Percentiles rank a stretch among this genome's conserved stretches.
These are phyloP conservation scores for Coniella vitis DNA, from an alignment of 2,329 filamentous ascomycete species.

Conservation along the genomic window DNA sequence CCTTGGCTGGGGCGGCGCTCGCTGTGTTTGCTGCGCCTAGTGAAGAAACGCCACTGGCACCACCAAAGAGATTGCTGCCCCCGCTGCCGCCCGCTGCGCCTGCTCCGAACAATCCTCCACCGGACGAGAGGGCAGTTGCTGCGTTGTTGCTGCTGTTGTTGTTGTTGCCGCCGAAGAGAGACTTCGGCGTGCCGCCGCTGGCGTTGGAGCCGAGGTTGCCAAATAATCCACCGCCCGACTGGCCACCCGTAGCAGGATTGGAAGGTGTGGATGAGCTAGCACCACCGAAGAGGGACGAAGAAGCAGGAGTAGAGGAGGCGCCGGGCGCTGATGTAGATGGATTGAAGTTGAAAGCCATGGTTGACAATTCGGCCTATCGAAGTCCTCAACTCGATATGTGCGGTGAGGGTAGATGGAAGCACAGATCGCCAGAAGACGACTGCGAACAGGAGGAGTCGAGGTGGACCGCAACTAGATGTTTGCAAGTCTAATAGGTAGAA, in stretches of 20 bases:
- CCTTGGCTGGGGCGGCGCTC: background rate
- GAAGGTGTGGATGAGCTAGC: constrained; percentile 7
- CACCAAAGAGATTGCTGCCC: constrained; percentile 23
- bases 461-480: background rate
- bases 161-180: constrained; percentile 9
- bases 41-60: constrained; percentile 16
- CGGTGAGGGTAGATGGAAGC: background rate
- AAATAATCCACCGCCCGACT: constrained; percentile 26
- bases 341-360: constrained; percentile 23
- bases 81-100: constrained; percentile 22
- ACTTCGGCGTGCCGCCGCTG: constrained; percentile 1
- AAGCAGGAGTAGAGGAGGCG: constrained; percentile 32
- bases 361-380: constrained; percentile 2
- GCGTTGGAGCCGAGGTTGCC: constrained; percentile 20
- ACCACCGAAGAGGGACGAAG: constrained; percentile 35
- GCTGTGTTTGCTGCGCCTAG: constrained; percentile 11
- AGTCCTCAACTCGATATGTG: background rate
- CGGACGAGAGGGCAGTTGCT: constrained; percentile 26
- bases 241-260: constrained; percentile 8
- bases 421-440: background rate
- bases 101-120: constrained; percentile 23
- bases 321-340: constrained; percentile 29
- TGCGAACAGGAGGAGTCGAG: no score
- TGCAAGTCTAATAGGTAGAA: background rate
- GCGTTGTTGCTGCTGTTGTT: constrained; percentile 1